Conservation (phyloP, 768 basidiomycete species). For the Piloderma croceum region DNA sequence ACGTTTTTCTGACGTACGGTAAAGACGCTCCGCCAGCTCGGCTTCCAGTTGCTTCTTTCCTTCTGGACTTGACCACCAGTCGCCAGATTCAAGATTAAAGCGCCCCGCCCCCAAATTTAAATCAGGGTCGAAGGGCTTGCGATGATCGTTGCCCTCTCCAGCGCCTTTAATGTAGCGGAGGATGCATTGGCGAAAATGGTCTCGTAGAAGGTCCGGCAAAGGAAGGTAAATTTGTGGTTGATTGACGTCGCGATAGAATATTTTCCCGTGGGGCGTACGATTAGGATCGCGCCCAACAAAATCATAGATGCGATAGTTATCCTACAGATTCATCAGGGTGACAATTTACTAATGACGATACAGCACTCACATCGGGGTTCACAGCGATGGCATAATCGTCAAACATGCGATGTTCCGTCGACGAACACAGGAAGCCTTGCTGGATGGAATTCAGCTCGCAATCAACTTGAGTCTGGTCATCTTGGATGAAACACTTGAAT, state of each 20-base stretch:
- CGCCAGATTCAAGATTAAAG: conserved; percentile 15
- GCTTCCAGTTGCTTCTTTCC: conserved; percentile 13
- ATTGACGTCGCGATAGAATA: conserved; percentile 9
- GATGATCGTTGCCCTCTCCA: conserved; percentile 9
- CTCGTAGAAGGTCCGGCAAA: conserved; percentile 16
- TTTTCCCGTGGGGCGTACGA: conserved; percentile 12
- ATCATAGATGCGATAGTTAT: conserved; percentile 13
- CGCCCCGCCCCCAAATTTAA: conserved; percentile 12
- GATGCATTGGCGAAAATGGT: conserved; percentile 19
- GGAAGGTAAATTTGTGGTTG: too few relatives aligned
- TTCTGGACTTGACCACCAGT: conserved; percentile 13
- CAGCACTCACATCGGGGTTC: conserved; percentile 18
- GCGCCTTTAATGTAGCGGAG: conserved; percentile 16
- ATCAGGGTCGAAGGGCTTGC: conserved; percentile 15
- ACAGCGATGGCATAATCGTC: conserved; percentile 14
- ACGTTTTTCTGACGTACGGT: too few relatives aligned
- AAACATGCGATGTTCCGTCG: conserved; percentile 14
- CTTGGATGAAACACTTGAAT: conserved; percentile 16
- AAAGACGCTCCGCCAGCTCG: too few relatives aligned
- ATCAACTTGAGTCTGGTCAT: conserved; percentile 13
- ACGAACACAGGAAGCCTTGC: conserved; percentile 17
- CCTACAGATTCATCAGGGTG: too few relatives aligned
- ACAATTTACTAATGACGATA: too few relatives aligned
- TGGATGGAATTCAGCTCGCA: conserved; percentile 17
- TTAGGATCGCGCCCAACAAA: conserved; percentile 12